Conservation (phyloP, 306 rosid species). For the Corylus heterophylla region DNA sequence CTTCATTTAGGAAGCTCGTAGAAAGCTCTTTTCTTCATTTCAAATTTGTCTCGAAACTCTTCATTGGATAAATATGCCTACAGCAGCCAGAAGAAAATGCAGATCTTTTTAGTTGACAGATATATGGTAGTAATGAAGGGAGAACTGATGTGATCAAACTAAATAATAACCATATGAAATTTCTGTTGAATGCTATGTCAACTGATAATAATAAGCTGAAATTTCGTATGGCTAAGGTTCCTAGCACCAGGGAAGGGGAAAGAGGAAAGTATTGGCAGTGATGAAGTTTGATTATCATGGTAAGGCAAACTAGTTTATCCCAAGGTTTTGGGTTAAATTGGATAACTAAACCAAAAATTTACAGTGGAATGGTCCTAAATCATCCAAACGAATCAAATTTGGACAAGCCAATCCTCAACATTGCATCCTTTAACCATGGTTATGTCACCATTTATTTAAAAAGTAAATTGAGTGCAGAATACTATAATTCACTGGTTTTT, state of each 20-base stretch:
- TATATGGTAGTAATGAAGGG: neutral
- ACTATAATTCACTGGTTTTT: neutral
- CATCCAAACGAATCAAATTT: constrained; percentile 7
- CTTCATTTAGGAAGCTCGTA: constrained; percentile 87
- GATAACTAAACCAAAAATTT: too few relatives aligned
- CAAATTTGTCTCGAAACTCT: constrained; percentile 75
- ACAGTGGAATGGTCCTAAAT: neutral
- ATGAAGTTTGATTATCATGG: too few relatives aligned
- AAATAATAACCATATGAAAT: neutral
- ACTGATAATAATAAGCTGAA: too few relatives aligned
- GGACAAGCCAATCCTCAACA: constrained; percentile 11
- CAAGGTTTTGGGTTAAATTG: too few relatives aligned
- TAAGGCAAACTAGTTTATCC: too few relatives aligned
- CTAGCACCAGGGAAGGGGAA: too few relatives aligned
- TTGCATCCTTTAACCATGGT: neutral
- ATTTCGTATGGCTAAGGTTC: too few relatives aligned
- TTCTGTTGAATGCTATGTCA: too few relatives aligned
- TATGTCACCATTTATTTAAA: constrained; percentile 2
- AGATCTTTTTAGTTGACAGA: constrained; percentile 10
- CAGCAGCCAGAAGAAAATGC: constrained; percentile 33
- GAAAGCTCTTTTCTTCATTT: constrained; percentile 61
- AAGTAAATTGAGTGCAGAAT: neutral
- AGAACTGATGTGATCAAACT: neutral
- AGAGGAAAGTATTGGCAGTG: too few relatives aligned
- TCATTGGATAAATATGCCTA: constrained; percentile 79